These are phyloP conservation scores for Talaromyces sp. DNA, from an alignment of 2,329 filamentous ascomycete species.

Conservation along the genomic window DNA sequence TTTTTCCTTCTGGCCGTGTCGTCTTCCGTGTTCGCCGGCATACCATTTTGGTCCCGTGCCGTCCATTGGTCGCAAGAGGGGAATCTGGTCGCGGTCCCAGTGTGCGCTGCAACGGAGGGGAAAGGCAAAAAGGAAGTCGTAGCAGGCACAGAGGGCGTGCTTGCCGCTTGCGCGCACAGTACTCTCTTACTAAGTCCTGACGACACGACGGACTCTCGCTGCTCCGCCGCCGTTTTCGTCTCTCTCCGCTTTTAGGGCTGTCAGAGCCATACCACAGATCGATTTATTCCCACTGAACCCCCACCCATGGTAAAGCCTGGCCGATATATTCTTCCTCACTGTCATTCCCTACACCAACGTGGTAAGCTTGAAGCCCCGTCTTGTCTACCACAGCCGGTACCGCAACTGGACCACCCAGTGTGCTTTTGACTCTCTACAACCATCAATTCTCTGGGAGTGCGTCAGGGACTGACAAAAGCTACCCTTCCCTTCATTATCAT, in stretches of 20 bases:
- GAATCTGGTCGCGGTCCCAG: not conserved
- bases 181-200: conserved; percentile 20
- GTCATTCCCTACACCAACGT: conserved; percentile 15
- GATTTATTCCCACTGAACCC: conserved; percentile 8
- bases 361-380: conserved; percentile 9
- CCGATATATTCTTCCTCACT: conserved; percentile 16
- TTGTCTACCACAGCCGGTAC: not conserved
- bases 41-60: not conserved
- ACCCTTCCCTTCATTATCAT: not conserved
- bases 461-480: conserved; percentile 6
- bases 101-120: not conserved
- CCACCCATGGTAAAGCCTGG: conserved; percentile 19
- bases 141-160: conserved; percentile 12
- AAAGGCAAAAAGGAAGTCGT: conserved; percentile 23
- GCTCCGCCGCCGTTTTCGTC: conserved; percentile 24
- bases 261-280: conserved; percentile 10
- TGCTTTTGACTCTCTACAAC: conserved; percentile 3
- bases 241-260: conserved; percentile 18
- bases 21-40: not conserved
- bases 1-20: not conserved
- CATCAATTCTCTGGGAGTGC: conserved; percentile 12
- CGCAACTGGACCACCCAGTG: not conserved
- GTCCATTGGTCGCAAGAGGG: not conserved
- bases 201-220: conserved; percentile 23
- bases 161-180: conserved; percentile 25